Base-by-base conservation (phyloP, 768 basidiomycete species). In the Gautieria morchelliformis region DNA sequence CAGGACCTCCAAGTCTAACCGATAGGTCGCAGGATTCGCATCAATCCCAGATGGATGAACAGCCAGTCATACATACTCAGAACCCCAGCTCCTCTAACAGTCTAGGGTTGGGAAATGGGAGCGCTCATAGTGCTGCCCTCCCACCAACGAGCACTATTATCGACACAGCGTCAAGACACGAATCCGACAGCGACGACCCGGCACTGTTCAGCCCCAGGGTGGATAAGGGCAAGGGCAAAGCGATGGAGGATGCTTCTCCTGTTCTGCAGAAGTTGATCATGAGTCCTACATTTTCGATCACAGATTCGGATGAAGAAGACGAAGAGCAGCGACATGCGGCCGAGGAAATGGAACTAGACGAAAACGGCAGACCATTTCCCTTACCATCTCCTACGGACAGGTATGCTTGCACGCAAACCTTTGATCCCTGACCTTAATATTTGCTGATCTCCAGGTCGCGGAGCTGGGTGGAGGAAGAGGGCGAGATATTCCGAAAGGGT, bases 401-500 rank as follows among this genome's bases (percentile, higher is more conserved):
- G 85, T 85, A 52, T 70, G 46, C 27, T 57, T 22, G 27, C 55
- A 19, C 41, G n/a, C 49, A 8, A 10, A 17, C 45, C 41, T 22
- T 48, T 37, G 5, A 41, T 4, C 4, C 44, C 42, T n/a, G 33
- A 22, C 40, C 17, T 19, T 48, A 33, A n/a, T 59, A 50, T 66
- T 12, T 62, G n/a, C n/a, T n/a, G 60, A 42, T 59, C 59, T 19
- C 64, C 52, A 87, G 89, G 49, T 88, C 87, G 24, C 76, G 83
- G 61, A 83, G 77, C 52, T 90, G 89, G 85, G 87, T 94, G 0
- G 89, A 84, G 56, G 96, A 98, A 67, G 96, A 99, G 68, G 93
- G 93, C 0, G 95, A 98, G 70, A 87, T 98, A 41, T 97, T 97
- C 74, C 77, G 94, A 42, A 94, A 95, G 66, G 93, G 93, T 0